Conservation (phyloP, 768 basidiomycete species). For the Russula sp. region DNA sequence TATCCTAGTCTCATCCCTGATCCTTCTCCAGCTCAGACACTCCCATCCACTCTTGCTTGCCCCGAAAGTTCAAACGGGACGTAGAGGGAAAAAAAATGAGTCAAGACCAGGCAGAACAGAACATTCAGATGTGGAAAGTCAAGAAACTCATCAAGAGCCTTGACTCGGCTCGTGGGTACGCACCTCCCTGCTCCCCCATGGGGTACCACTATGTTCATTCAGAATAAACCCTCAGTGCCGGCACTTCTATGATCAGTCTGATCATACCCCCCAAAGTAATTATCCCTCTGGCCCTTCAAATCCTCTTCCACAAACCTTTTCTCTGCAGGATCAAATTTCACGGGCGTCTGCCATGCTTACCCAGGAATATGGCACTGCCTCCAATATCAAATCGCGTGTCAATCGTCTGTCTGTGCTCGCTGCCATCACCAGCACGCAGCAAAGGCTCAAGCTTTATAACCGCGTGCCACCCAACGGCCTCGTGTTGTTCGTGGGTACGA, state of each 20-base stretch:
- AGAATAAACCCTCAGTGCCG: conserved; percentile 51
- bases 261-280: conserved; percentile 90
- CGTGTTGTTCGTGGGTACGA: conserved; percentile 96
- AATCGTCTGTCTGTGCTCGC: conserved; percentile 96
- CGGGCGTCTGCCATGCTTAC: conserved; percentile 93
- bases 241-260: conserved; percentile 98
- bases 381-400: conserved; percentile 98
- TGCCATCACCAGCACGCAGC: conserved; percentile 97
- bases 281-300: background rate
- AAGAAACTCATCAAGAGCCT: conserved; percentile 99
- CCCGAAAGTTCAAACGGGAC: conserved; percentile 2
- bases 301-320: conserved; percentile 9
- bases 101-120: conserved; percentile 85
- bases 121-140: conserved; percentile 97
- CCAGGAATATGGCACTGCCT: conserved; percentile 97
- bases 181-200: conserved; percentile 4
- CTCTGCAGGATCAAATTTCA: conserved; percentile 82
- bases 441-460: conserved; percentile 93
- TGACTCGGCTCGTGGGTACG: conserved; percentile 83
- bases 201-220: background rate
- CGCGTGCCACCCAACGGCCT: conserved; percentile 95
- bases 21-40: background rate
- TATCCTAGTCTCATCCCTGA: background rate
- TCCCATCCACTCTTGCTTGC: background rate
- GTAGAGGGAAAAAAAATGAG: conserved; percentile 50